Conservation (phyloP, 73 alveolate genomes). For the Paramecium biaurelia region DNA sequence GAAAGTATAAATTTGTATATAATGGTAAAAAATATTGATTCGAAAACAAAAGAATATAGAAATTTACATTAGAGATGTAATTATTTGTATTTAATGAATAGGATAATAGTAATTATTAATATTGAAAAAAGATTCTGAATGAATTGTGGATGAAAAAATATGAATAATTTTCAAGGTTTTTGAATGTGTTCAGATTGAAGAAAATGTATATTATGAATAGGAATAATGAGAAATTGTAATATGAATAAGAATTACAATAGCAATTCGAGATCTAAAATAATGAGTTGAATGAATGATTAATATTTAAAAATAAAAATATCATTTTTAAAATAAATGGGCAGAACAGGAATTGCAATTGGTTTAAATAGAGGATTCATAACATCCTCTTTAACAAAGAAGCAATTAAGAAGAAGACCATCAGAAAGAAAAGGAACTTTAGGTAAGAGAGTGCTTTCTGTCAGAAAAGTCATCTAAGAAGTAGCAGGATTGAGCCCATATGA, state of each 20-base stretch:
- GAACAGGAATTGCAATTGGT: conserved; percentile 49
- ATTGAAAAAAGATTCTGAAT: background rate
- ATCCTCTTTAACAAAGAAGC: conserved; percentile 7
- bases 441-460: conserved; percentile 44
- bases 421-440: conserved; percentile 40
- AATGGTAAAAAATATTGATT: background rate
- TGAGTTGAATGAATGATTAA: conserved; percentile 27
- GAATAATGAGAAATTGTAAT: background rate
- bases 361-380: conserved; percentile 50
- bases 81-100: background rate
- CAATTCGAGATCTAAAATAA: background rate
- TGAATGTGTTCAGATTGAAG: background rate
- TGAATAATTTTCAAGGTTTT: background rate
- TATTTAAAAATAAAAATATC: conserved; percentile 26
- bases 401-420: conserved; percentile 55
- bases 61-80: background rate
- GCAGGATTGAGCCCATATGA: conserved; percentile 96
- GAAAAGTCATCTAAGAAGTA: conserved; percentile 89
- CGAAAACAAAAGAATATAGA: background rate
- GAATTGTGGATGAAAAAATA: background rate
- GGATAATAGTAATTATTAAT: background rate
- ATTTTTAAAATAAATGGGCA: conserved; percentile 46
- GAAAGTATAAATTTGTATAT: background rate
- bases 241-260: background rate
- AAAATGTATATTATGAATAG: background rate